These are phyloP conservation scores for Tolypocladium tundrense DNA, from an alignment of 2,329 filamentous ascomycete species.

Conservation along the genomic window DNA sequence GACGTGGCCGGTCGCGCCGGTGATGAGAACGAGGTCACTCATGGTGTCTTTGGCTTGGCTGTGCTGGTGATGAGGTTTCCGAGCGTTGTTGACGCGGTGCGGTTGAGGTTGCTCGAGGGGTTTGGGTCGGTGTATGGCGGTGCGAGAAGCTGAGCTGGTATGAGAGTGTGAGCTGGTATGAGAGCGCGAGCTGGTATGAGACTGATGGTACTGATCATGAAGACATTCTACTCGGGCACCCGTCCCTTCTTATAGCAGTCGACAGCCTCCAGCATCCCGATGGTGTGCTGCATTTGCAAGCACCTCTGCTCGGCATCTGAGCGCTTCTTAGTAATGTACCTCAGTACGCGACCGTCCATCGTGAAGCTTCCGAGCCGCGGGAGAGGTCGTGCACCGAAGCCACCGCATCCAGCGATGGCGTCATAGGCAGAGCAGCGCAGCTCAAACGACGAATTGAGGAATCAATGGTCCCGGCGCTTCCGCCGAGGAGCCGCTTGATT, in stretches of 20 bases:
- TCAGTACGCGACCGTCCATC: too few relatives aligned
- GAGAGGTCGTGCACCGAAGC: background rate
- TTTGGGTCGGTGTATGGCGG: background rate
- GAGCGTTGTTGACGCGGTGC: background rate
- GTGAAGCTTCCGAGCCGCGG: background rate
- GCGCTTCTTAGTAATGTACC: background rate
- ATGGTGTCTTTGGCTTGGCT: background rate
- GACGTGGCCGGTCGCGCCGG: conserved; percentile 19
- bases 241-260: background rate
- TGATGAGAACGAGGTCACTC: conserved; percentile 11
- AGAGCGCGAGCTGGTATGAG: too few relatives aligned
- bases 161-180: too few relatives aligned
- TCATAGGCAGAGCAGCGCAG: background rate
- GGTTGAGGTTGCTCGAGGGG: background rate
- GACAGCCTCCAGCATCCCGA: background rate
- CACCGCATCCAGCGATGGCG: background rate
- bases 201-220: background rate
- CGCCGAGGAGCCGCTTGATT: background rate
- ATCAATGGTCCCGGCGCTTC: background rate
- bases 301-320: background rate
- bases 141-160: too few relatives aligned
- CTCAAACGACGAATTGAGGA: background rate
- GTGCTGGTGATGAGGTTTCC: background rate
- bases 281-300: background rate
- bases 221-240: background rate